Conservation (phyloP, 2,329 filamentous ascomycete genomes). For the Moelleriella libera region DNA sequence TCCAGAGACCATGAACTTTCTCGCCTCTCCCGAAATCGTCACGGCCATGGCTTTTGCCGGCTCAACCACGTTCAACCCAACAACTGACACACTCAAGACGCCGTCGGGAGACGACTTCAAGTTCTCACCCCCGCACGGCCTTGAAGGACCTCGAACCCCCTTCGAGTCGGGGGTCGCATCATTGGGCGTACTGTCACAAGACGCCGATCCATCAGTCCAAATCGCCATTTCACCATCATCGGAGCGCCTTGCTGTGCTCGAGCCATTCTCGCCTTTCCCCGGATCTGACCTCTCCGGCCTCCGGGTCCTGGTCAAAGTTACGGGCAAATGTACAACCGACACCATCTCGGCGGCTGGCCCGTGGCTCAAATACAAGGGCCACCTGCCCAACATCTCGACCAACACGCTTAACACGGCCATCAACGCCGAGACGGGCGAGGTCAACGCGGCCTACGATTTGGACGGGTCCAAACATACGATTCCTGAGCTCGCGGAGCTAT, state of each 20-base stretch:
- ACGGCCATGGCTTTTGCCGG: constrained; percentile 93
- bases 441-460: constrained; percentile 82
- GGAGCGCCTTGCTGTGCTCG: constrained; percentile 75
- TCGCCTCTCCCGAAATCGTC: constrained; percentile 91
- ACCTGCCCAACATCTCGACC: constrained; percentile 91
- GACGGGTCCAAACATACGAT: constrained; percentile 65
- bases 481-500: constrained; percentile 72
- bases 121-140: constrained; percentile 67
- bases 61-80: constrained; percentile 86
- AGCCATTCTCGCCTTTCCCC: constrained; percentile 82
- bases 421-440: constrained; percentile 84
- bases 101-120: constrained; percentile 71
- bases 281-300: constrained; percentile 58
- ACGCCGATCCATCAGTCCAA: constrained; percentile 54
- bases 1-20: constrained; percentile 94
- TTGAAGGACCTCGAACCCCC: constrained; percentile 42
- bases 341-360: constrained; percentile 95
- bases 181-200: constrained; percentile 59
- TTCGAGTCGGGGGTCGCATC: constrained; percentile 68
- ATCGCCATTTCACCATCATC: constrained; percentile 80
- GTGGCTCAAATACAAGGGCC: constrained; percentile 98
- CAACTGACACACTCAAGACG: constrained; percentile 73
- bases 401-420: constrained; percentile 95
- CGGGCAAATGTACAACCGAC: constrained; percentile 96
- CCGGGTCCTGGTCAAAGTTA: constrained; percentile 86